phyloP scores from a whole-genome alignment of 768 basidiomycete species.

The Lyophyllum decastes region DNA sequence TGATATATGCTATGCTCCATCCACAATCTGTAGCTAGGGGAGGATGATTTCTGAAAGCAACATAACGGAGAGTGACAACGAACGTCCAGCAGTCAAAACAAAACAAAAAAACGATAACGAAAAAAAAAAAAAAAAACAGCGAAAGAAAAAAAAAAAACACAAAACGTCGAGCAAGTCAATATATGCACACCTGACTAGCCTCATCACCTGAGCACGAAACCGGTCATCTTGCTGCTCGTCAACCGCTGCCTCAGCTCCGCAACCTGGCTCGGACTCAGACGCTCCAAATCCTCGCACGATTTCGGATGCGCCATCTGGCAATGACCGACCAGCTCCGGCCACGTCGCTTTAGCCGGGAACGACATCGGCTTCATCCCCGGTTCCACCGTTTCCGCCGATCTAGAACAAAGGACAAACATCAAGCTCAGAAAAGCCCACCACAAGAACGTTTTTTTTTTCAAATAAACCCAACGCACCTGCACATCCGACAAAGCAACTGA shows the following conservation, averaged over 20 bases:
- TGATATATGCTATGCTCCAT: too few species aligned
- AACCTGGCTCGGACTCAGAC: constrained; percentile 30
- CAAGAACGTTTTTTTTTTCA: too few species aligned
- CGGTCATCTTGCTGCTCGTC: constrained; percentile 14
- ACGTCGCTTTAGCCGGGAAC: constrained; percentile 27
- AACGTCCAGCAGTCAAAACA: too few species aligned
- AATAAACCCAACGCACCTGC: constrained; percentile 31
- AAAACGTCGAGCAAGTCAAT: too few species aligned
- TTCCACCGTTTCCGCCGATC: constrained; percentile 6
- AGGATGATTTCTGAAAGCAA: too few species aligned
- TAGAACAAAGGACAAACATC: background rate
- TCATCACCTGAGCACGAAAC: background rate
- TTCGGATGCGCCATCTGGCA: constrained; percentile 30
- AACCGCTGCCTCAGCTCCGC: constrained; percentile 30
- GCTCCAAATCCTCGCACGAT: constrained; percentile 31
- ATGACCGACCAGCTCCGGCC: constrained; percentile 33
- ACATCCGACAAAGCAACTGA: constrained; percentile 29
- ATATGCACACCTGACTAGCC: background rate
- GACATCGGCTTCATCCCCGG: constrained; percentile 8
- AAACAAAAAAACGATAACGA: too few species aligned
- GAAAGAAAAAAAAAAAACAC: background rate
- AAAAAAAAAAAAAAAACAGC: too few species aligned
- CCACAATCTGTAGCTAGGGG: too few species aligned
- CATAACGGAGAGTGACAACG: too few species aligned
- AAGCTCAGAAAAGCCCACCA: background rate